These are phyloP conservation scores for Davidsoniella eucalypti DNA, from an alignment of 2,329 filamentous ascomycete genomes.

Conservation along the genomic window DNA sequence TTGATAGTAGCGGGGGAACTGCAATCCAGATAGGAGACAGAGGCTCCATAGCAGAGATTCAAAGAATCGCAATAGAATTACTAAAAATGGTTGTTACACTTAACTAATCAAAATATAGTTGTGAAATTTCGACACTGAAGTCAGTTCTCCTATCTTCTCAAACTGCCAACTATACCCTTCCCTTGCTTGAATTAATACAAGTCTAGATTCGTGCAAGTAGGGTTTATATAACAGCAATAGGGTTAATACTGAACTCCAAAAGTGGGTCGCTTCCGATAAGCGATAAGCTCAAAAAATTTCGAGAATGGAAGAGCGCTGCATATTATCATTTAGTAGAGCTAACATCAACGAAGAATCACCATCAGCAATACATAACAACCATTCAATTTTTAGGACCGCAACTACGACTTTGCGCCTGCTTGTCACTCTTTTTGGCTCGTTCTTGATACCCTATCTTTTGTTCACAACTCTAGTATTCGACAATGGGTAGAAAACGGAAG, in stretches of 20 bases:
- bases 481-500: constrained; percentile 57
- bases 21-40: constrained; percentile 15
- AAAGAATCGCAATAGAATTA: neutral
- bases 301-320: neutral
- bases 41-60: constrained; percentile 4
- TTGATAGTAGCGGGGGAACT: constrained; percentile 19
- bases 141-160: neutral
- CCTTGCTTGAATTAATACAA: too few species aligned
- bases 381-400: neutral
- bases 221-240: too few species aligned
- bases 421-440: neutral
- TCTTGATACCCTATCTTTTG: neutral
- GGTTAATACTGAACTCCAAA: too few species aligned
- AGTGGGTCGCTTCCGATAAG: constrained; percentile 4
- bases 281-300: constrained; percentile 10
- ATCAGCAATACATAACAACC: neutral
- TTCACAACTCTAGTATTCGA: constrained; percentile 6
- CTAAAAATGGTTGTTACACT: neutral
- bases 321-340: neutral
- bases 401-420: neutral
- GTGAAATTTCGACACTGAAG: too few species aligned
- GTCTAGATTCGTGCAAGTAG: too few species aligned
- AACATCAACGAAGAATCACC: neutral
- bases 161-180: neutral
- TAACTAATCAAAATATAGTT: neutral